Conservation (phyloP, 2,329 filamentous ascomycete species). For the Ceratocystis colombiana region DNA sequence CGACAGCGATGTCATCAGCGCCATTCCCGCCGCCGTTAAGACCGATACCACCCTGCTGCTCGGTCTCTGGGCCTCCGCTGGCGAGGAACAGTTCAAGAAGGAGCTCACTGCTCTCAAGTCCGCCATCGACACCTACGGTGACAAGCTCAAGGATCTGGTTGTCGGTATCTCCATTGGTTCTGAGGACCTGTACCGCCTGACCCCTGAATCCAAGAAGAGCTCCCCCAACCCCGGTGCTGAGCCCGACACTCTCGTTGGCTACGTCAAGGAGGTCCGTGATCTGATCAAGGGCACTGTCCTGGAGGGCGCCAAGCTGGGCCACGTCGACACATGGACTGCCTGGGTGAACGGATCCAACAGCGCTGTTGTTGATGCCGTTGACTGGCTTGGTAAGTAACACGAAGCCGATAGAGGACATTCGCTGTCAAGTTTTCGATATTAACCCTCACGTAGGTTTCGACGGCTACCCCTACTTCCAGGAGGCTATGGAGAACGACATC, state of each 20-base stretch:
- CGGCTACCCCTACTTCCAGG: constrained; percentile 77
- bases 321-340: constrained; percentile 83
- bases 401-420: no score
- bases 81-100: constrained; percentile 52
- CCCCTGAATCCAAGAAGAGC: constrained; percentile 56
- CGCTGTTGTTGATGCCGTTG: constrained; percentile 56
- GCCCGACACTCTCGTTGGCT: constrained; percentile 53
- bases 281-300: constrained; percentile 54
- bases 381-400: constrained; percentile 52
- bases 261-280: constrained; percentile 58
- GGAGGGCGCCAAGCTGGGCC: constrained; percentile 53
- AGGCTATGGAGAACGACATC: constrained; percentile 56
- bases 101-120: constrained; percentile 62
- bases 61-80: constrained; percentile 71
- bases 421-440: background rate
- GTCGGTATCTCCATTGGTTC: constrained; percentile 77
- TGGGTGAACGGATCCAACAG: constrained; percentile 65
- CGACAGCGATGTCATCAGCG: constrained; percentile 53
- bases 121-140: constrained; percentile 60
- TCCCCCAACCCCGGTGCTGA: constrained; percentile 52
- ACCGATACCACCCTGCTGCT: constrained; percentile 70
- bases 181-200: constrained; percentile 77
- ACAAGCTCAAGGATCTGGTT: constrained; percentile 53
- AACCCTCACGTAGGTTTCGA: constrained; percentile 47
- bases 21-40: constrained; percentile 72